Conservation (phyloP, 1,284 basidiomycete species). For the Leccinum pachyderme region DNA sequence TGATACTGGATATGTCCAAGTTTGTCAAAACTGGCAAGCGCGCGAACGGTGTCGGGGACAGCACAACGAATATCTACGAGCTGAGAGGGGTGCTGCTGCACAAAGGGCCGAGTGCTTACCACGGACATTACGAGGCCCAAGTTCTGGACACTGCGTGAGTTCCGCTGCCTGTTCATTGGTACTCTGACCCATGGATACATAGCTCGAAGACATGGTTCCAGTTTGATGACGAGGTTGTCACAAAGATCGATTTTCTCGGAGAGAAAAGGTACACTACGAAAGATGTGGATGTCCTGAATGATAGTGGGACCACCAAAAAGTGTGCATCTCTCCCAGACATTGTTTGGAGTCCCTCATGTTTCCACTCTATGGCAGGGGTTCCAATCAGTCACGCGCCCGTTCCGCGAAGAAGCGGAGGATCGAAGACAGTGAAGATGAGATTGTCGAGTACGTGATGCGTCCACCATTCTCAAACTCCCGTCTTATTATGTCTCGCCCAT, state of each 20-base stretch:
- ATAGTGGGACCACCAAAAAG: slow-evolving; percentile 25
- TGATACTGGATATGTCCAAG: slow-evolving; percentile 66
- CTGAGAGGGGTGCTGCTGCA: slow-evolving; percentile 82
- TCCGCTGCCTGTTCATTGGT: slow-evolving; percentile 2
- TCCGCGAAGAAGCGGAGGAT: slow-evolving; percentile 42
- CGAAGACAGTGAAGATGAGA: slow-evolving; percentile 63
- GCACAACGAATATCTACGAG: slow-evolving; percentile 56
- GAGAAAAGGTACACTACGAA: slow-evolving; percentile 38
- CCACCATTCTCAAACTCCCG: slow-evolving; percentile 18
- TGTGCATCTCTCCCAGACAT: slow-evolving; percentile 15
- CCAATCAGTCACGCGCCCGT: slow-evolving; percentile 26
- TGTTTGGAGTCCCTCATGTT: slow-evolving; percentile 3
- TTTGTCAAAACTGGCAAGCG: slow-evolving; percentile 45
- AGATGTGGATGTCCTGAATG: slow-evolving; percentile 30
- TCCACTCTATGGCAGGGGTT: slow-evolving; percentile 16
- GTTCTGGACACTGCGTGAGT: slow-evolving; percentile 76
- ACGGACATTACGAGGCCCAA: slow-evolving; percentile 91
- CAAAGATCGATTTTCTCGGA: slow-evolving; percentile 55
- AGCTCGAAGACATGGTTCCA: slow-evolving; percentile 82
- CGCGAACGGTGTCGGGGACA: slow-evolving; percentile 7
- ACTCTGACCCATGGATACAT: slow-evolving; percentile 10
- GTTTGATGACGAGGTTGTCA: slow-evolving; percentile 83
- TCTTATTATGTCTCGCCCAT: slow-evolving; percentile 13
- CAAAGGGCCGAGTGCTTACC: slow-evolving; percentile 83
- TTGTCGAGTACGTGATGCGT: slow-evolving; percentile 37